phyloP scores from a whole-genome alignment of 2,329 filamentous ascomycete genomes.

The Calonectria pauciramosa region DNA sequence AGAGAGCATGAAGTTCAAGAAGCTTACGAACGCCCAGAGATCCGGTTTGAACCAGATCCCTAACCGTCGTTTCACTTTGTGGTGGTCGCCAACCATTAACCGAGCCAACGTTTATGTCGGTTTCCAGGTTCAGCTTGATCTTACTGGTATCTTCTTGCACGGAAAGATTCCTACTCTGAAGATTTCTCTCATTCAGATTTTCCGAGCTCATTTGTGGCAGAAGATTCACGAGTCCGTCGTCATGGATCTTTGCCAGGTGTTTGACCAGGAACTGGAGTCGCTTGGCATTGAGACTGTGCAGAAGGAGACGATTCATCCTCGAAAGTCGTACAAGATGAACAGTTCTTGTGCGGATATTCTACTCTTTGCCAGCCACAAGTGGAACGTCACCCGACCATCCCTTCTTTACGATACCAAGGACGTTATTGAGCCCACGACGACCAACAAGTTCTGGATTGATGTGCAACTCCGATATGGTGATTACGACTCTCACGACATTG shows the following conservation, averaged over 20 bases:
- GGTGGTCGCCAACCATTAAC: conserved; percentile 97
- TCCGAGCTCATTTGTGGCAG: conserved; percentile 99
- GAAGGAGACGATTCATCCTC: conserved; percentile 98
- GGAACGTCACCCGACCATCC: conserved; percentile 96
- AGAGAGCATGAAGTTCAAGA: conserved; percentile 95
- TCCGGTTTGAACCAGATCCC: conserved; percentile 98
- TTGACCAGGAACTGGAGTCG: conserved; percentile 96
- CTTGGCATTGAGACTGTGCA: conserved; percentile 97
- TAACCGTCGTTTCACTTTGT: conserved; percentile 97
- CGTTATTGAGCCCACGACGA: conserved; percentile 91
- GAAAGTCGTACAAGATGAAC: conserved; percentile 99
- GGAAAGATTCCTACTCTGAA: conserved; percentile 98
- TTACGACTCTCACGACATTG: conserved; percentile 99
- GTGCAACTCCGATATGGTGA: conserved; percentile 97
- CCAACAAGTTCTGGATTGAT: conserved; percentile 99
- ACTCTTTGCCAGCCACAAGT: conserved; percentile 97
- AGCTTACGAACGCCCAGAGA: conserved; percentile 95
- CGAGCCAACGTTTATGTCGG: conserved; percentile 97
- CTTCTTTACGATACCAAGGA: conserved; percentile 97
- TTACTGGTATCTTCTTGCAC: conserved; percentile 98
- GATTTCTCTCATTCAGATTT: conserved; percentile 98
- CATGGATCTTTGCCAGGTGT: conserved; percentile 99
- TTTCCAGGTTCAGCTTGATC: conserved; percentile 98
- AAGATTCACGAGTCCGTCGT: conserved; percentile 99
- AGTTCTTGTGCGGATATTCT: conserved; percentile 98